A percentile compares a stretch with the other conserved stretches of the same genome.
These are phyloP conservation scores for Penicillium sp. DNA, from an alignment of 2,329 filamentous ascomycete genomes.

Conservation along the genomic window DNA sequence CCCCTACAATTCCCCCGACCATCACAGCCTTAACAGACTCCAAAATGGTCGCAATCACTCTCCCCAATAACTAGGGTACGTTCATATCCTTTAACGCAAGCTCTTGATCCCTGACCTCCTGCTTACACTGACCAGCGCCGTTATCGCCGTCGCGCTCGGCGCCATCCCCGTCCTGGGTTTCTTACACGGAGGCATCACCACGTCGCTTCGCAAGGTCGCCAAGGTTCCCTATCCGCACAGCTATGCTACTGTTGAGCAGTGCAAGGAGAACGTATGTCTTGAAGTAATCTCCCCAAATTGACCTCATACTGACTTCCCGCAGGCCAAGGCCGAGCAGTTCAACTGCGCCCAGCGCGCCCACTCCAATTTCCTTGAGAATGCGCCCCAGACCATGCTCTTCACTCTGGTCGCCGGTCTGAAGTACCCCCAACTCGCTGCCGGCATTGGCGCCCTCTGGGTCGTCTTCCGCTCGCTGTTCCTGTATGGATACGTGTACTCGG, in stretches of 20 bases:
- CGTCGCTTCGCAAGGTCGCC: conserved; percentile 47
- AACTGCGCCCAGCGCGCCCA: conserved; percentile 55
- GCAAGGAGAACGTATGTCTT: conserved; percentile 41
- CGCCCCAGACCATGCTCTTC: conserved; percentile 47
- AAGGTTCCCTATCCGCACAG: conserved; percentile 54
- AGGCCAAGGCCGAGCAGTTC: conserved; percentile 45
- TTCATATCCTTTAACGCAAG: not conserved
- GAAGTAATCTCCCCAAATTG: not conserved
- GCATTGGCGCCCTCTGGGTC: conserved; percentile 49
- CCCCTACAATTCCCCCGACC: not conserved
- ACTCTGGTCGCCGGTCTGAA: conserved; percentile 52
- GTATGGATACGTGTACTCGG: conserved; percentile 43
- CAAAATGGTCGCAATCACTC: conserved; percentile 39
- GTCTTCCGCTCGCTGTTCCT: conserved; percentile 48
- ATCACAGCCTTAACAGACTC: not conserved
- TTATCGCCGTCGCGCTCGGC: conserved; percentile 51
- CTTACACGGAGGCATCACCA: conserved; percentile 49
- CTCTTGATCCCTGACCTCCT: not conserved
- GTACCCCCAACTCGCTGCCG: conserved; percentile 47
- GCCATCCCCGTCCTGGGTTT: conserved; percentile 51
- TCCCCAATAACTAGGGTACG: conserved; percentile 50
- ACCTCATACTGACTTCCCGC: conserved; percentile 2
- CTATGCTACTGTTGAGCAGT: conserved; percentile 54
- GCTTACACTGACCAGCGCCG: conserved; percentile 43
- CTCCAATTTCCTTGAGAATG: conserved; percentile 58